Evolutionary conservation across 2,329 filamentous ascomycete species (phyloP), one percentile per base, ranked within the genome.

Genomic region (Trichoderma gracile): DNA sequence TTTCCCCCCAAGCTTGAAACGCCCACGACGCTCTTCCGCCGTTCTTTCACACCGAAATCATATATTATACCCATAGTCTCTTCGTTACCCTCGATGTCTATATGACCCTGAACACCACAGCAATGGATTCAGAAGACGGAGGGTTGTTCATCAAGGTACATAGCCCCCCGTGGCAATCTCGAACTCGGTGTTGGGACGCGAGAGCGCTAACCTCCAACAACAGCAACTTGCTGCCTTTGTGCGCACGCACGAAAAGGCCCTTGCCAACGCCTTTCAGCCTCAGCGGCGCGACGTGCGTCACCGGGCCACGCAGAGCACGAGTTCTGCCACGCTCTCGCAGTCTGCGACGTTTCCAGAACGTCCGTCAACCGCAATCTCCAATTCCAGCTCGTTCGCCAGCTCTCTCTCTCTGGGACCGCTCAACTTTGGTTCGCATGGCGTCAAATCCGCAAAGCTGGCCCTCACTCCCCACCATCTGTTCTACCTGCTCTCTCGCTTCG

Each of bases 181-280:
- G 10, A 14, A 40, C 19, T 17, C 21, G 33, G 10, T 52, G 38
- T 40, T 33, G 21, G 33, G 33, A n/a, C 23, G 17, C 9, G 25
- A 38, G 23, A 23, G 38, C 43, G 38, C 77, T 80, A 67, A 78
- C 71, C 30, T 67, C 45, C 23, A n/a, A 43, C 33, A 60, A 66
- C 76, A 97, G 94, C 95, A 96, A 84, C 85, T 99, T 76, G 93
- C 94, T 75, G 89, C 89, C 79, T 98, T 97, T 79, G 93, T 99
- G 79, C 92, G 93, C 68, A 97, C 93, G 63, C 93, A 99, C 81
- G 95, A 99, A 79, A 96, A 96, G 80, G 94, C 93, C 43, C 86
- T 99, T 68, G 95, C 95, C 75, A 98, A 98, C 81, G 94, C 94
- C 72, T 82, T 97, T 68, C 94, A 97, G 77, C 84, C 96, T 71